Evolutionary conservation across 1,284 basidiomycete genomes (phyloP).

Genomic region (Takashimella tepidaria): DNA sequence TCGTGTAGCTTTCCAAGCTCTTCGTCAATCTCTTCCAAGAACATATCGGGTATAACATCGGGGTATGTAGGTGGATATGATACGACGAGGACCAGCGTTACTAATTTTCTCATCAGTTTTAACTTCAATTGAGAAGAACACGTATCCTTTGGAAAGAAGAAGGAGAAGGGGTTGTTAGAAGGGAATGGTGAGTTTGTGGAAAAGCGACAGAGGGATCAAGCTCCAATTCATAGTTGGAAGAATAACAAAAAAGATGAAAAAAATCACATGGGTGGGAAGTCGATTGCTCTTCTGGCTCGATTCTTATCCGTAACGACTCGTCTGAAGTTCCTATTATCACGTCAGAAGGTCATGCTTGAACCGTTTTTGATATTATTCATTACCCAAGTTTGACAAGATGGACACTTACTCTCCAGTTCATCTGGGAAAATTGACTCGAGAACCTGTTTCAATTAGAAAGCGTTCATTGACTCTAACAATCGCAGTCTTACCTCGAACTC

Average conservation of each 20-base stretch:
- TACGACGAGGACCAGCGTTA: conserved; percentile 68
- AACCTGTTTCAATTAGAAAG: conserved; percentile 68
- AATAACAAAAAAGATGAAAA: background rate
- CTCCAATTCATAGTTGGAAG: too few species aligned
- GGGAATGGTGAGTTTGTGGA: background rate
- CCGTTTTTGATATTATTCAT: too few species aligned
- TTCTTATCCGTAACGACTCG: conserved; percentile 72
- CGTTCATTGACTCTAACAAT: too few species aligned
- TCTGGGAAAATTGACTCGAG: conserved; percentile 93
- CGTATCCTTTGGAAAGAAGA: too few species aligned
- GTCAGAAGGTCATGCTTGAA: too few species aligned
- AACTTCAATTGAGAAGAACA: too few species aligned
- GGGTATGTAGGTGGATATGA: conserved; percentile 66
- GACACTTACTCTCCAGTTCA: conserved; percentile 85
- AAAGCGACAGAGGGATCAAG: too few species aligned
- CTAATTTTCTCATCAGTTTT: too few species aligned
- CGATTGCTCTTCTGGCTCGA: conserved; percentile 75
- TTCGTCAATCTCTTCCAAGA: conserved; percentile 58
- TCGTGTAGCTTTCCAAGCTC: conserved; percentile 52
- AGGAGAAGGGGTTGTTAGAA: background rate
- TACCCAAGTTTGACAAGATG: too few species aligned
- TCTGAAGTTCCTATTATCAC: conserved; percentile 78
- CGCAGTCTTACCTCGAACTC: conserved; percentile 77
- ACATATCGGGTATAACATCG: conserved; percentile 69
- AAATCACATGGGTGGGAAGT: conserved; percentile 25